Conservation (phyloP, 768 basidiomycete genomes). For the Xerocomellus chrysenteron region DNA sequence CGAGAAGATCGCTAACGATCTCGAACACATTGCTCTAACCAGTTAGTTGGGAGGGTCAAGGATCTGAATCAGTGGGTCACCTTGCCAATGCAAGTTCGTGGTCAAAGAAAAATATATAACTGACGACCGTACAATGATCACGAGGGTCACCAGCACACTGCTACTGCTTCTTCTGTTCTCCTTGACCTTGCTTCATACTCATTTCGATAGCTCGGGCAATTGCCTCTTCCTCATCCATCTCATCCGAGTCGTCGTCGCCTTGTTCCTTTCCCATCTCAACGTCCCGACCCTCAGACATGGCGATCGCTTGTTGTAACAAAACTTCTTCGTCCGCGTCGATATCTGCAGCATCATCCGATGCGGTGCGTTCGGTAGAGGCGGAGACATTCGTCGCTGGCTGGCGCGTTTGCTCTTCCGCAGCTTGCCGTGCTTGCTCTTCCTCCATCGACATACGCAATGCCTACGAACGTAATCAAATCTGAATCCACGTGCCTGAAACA, state of each 20-base stretch:
- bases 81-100: background rate
- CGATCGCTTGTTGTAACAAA: slow-evolving; percentile 72
- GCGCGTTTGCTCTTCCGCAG: slow-evolving; percentile 41
- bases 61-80: background rate
- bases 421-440: slow-evolving; percentile 83
- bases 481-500: background rate
- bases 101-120: slow-evolving; percentile 1
- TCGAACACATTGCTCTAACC: background rate
- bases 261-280: slow-evolving; percentile 48
- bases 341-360: slow-evolving; percentile 35
- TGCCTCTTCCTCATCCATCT: slow-evolving; percentile 81
- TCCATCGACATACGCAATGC: slow-evolving; percentile 97
- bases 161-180: slow-evolving; percentile 39
- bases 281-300: slow-evolving; percentile 63
- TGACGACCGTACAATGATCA: background rate
- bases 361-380: slow-evolving; percentile 18
- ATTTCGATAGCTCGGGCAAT: slow-evolving; percentile 90
- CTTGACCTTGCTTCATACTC: slow-evolving; percentile 76
- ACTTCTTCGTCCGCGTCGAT: slow-evolving; percentile 77
- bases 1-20: background rate
- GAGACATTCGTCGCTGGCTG: slow-evolving; percentile 28
- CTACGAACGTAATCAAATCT: slow-evolving; percentile 38
- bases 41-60: background rate
- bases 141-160: background rate
- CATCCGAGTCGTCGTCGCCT: slow-evolving; percentile 68